Base-by-base conservation (phyloP, 139 green algal genomes). In the Ettlia oleoabundans region DNA sequence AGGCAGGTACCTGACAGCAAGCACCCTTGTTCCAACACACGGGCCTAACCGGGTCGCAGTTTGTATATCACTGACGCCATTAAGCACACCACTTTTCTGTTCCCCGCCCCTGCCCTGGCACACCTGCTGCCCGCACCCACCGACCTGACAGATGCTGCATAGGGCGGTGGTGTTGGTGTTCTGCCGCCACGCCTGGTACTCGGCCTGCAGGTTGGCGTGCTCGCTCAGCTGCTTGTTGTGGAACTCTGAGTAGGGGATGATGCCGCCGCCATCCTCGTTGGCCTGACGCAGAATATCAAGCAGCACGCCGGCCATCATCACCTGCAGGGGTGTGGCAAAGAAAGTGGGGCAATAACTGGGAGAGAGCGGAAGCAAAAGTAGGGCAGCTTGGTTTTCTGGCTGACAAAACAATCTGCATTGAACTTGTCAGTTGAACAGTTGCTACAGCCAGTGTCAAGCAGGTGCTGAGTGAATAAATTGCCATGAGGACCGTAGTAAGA, bases 151-250 rank as follows among this genome's bases (percentile, higher is more conserved):
- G 5, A 92, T 40, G 41, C 58, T 79, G 41, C 84, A 51, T 24
- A 91, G 65, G 1, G 47, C 32, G 4, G 3, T 13, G 40, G 64
- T 55, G 24, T 86, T 42, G 22, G 26, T 52, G 42, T 79, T 55
- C 37, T 84, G 80, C 69, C 81, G 63, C 89, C 88, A 92, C 22
- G 51, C 30, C 42, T 87, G 55, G 79, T 95, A 95, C 78, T 95
- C 92, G n/a, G 84, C 75, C 42, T 83, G 84, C 55, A 95, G 78
- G 51, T 83, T 55, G 43, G 65, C 65, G 21, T 77, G 65, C 65
- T 83, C 78, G 18, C 65, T 78, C 33, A 83, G 78, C 26, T 28
- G 21, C 26, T 35, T 65, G 69, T 84, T 88, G 82, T 88, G 53
- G 67, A 94, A 94, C 82, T 94, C 88, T 35, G 75, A 71, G 52